These are phyloP conservation scores for Pichia occidentalis DNA, from an alignment of 805 yeast genomes.

Conservation along the genomic window DNA sequence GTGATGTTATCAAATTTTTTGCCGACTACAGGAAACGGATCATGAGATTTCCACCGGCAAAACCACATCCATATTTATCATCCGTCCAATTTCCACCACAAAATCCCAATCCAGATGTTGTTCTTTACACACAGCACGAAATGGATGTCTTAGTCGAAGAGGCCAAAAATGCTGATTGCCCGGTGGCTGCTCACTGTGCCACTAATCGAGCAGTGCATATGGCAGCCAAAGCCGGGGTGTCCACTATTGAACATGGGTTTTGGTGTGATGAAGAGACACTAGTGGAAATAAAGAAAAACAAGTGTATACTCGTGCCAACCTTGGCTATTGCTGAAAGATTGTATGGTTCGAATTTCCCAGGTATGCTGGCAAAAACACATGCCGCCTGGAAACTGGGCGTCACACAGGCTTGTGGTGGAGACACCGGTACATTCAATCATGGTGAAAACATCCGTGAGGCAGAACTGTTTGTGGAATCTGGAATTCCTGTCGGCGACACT, in stretches of 20 bases:
- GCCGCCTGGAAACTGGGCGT: conserved; percentile 23
- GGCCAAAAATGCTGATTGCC: conserved; percentile 22
- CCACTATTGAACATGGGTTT: conserved; percentile 24
- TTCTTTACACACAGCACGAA: conserved; percentile 24
- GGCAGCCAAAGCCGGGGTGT: conserved; percentile 26
- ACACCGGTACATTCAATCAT: conserved; percentile 27
- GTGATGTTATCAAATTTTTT: conserved; percentile 25
- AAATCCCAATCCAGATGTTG: conserved; percentile 25
- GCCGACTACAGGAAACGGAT: conserved; percentile 25
- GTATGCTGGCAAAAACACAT: conserved; percentile 18
- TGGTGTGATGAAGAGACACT: conserved; percentile 23
- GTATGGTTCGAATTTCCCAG: conserved; percentile 18
- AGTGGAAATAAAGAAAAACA: conserved; percentile 16
- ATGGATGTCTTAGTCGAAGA: conserved; percentile 25
- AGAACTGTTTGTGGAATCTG: conserved; percentile 23
- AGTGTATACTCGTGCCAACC: conserved; percentile 24
- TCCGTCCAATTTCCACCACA: conserved; percentile 25
- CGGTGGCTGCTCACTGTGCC: conserved; percentile 27
- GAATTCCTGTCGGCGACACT: conserved; percentile 21
- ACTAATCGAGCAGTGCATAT: conserved; percentile 22
- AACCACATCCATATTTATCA: conserved; percentile 24
- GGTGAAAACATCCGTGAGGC: conserved; percentile 27
- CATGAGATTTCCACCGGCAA: conserved; percentile 26
- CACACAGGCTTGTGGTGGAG: conserved; percentile 26
- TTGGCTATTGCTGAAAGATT: conserved; percentile 22